Percentiles rank a stretch among this genome's conserved stretches.
Conservation (phyloP, 1,139 yeast species). For the Sugiyamaella xylanicola region DNA sequence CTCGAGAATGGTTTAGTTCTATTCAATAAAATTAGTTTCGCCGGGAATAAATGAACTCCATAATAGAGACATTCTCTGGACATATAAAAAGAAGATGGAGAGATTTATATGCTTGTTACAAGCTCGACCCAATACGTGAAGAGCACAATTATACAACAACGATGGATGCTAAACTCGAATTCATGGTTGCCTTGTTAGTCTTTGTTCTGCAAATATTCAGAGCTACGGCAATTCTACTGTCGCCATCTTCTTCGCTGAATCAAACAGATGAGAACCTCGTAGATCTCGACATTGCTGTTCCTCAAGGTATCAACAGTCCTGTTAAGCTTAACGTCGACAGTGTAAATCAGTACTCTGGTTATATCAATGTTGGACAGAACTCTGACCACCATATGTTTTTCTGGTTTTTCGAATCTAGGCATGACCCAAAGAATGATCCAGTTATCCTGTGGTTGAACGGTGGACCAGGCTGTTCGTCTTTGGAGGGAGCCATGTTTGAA, state of each 20-base stretch:
- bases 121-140: no score
- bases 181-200: background rate
- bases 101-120: no score
- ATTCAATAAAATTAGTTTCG: background rate
- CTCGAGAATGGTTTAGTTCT: background rate
- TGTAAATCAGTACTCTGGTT: constrained; percentile 62
- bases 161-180: background rate
- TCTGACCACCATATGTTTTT: constrained; percentile 84
- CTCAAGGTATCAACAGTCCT: constrained; percentile 27
- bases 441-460: constrained; percentile 73
- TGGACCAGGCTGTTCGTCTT: constrained; percentile 70
- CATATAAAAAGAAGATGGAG: no score
- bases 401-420: constrained; percentile 74
- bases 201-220: background rate
- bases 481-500: constrained; percentile 38
- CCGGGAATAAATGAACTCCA: no score
- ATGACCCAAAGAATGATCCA: constrained; percentile 64
- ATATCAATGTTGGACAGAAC: constrained; percentile 64
- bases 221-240: background rate
- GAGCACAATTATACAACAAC: no score
- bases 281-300: background rate
- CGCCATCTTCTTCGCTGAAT: constrained; percentile 1
- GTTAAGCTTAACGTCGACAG: constrained; percentile 38
- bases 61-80: no score
- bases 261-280: background rate